These are phyloP conservation scores for Daldinia loculata DNA, from an alignment of 495 filamentous ascomycete genomes.

Conservation along the genomic window DNA sequence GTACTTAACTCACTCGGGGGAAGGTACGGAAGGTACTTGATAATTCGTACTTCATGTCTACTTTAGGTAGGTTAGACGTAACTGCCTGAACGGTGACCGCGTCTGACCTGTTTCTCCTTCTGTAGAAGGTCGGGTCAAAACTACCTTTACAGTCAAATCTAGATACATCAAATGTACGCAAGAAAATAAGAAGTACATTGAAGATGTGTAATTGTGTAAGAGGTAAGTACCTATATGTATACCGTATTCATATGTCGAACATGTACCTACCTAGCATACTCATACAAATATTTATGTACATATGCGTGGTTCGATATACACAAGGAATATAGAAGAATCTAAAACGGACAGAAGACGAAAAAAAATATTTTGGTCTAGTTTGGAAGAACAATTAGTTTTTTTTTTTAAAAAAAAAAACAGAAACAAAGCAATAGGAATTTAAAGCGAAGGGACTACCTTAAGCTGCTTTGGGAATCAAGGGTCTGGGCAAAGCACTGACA, in stretches of 20 bases:
- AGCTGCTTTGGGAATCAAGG: conserved; percentile 31
- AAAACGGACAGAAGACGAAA: conserved; percentile 5
- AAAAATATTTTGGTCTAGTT: conserved; percentile 31
- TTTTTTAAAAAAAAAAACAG: conserved; percentile 20
- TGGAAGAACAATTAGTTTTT: conserved; percentile 25
- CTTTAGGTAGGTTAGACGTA: conserved; percentile 36
- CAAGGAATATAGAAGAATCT: conserved; percentile 5
- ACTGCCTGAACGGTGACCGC: conserved; percentile 40
- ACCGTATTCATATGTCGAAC: conserved; percentile 5
- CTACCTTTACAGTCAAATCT: conserved; percentile 17
- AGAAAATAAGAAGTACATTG: not conserved
- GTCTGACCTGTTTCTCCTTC: conserved; percentile 22
- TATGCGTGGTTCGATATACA: conserved; percentile 6
- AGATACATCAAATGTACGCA: conserved; percentile 21
- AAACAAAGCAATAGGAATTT: conserved; percentile 17
- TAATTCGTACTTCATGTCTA: conserved; percentile 24
- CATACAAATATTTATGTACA: conserved; percentile 5
- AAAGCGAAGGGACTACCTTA: conserved; percentile 20
- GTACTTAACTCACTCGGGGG: conserved; percentile 8
- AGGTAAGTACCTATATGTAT: conserved; percentile 19
- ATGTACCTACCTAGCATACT: conserved; percentile 11
- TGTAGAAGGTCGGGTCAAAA: conserved; percentile 18
- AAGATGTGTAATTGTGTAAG: conserved; percentile 19
- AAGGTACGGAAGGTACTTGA: not conserved
- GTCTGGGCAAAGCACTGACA: conserved; percentile 32